phyloP scores from a whole-genome alignment of 331 rosid species.

The Phaseolus coccineus region DNA sequence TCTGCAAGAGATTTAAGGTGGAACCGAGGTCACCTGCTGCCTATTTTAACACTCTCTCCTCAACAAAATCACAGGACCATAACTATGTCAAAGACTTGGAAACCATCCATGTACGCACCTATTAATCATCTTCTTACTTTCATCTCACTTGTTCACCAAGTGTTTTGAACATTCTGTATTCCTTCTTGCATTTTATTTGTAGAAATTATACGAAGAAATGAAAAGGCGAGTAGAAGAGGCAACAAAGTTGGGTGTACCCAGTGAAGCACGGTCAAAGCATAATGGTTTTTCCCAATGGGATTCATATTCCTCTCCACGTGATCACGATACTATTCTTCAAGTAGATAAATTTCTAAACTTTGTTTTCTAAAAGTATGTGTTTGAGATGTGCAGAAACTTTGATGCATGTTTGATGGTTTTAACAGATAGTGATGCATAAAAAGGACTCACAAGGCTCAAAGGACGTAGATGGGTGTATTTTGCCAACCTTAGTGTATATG shows the following conservation, averaged over 20 bases:
- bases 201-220: conserved; percentile 65
- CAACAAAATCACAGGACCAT: neutral
- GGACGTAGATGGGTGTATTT: conserved; percentile 54
- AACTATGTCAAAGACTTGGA: conserved; percentile 15
- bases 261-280: conserved; percentile 47
- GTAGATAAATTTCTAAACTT: conserved; percentile 31
- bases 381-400: neutral
- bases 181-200: neutral
- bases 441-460: conserved; percentile 41
- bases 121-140: too few relatives aligned
- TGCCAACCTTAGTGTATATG: conserved; percentile 76
- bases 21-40: conserved; percentile 77
- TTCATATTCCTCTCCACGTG: conserved; percentile 54
- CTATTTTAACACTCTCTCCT: conserved; percentile 42
- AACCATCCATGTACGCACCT: conserved; percentile 45
- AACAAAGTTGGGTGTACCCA: conserved; percentile 50
- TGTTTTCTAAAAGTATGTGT: neutral
- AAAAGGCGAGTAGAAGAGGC: conserved; percentile 54
- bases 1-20: conserved; percentile 64
- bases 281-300: conserved; percentile 62
- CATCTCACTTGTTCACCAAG: neutral
- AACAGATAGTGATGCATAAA: conserved; percentile 61
- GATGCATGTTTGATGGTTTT: neutral
- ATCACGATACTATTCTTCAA: conserved; percentile 62
- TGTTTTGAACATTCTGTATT: neutral